Percentiles rank a stretch among this genome's conserved stretches.
phyloP scores from a whole-genome alignment of 2,329 filamentous ascomycete genomes.

The Rutstroemia sp. region DNA sequence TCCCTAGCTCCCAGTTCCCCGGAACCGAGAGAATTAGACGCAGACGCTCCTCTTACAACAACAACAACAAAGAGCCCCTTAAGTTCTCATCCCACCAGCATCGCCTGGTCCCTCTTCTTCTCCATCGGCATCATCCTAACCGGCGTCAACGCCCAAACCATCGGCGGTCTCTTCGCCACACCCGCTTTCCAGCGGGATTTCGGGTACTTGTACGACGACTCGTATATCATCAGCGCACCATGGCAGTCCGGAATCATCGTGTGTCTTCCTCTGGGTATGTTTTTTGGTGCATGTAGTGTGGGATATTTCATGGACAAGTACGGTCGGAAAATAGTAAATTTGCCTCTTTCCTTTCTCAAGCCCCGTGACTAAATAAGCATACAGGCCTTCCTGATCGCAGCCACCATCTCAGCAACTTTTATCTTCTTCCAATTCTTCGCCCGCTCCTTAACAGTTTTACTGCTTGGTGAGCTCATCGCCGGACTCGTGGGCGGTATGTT shows the following conservation, averaged over 20 bases:
- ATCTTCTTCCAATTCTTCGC: slow-evolving; percentile 22
- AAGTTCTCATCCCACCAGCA: slow-evolving; percentile 16
- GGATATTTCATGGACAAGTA: slow-evolving; percentile 29
- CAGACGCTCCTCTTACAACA: too few relatives aligned
- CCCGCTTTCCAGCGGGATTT: slow-evolving; percentile 21
- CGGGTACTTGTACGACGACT: slow-evolving; percentile 15
- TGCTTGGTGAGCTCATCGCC: slow-evolving; percentile 26
- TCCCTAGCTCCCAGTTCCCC: too few relatives aligned
- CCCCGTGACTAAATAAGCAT: too few relatives aligned
- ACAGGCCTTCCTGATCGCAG: slow-evolving; percentile 15
- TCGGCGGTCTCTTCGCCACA: slow-evolving; percentile 21
- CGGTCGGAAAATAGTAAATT: slow-evolving; percentile 14
- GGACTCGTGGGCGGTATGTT: slow-evolving; percentile 43
- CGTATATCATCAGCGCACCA: slow-evolving; percentile 19
- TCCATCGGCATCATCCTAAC: slow-evolving; percentile 23
- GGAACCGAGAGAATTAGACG: too few relatives aligned
- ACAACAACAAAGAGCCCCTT: slow-evolving; percentile 6
- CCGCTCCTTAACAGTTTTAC: slow-evolving; percentile 8
- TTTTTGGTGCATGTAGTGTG: slow-evolving; percentile 39
- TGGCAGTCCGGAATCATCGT: slow-evolving; percentile 25
- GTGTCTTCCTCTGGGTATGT: slow-evolving; percentile 21
- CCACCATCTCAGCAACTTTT: slow-evolving; percentile 10
- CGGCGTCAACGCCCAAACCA: slow-evolving; percentile 20
- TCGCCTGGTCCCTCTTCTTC: slow-evolving; percentile 24
- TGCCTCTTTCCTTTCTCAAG: background rate